phyloP scores from a whole-genome alignment of 1,284 basidiomycete species.

The Tilletia horrida region DNA sequence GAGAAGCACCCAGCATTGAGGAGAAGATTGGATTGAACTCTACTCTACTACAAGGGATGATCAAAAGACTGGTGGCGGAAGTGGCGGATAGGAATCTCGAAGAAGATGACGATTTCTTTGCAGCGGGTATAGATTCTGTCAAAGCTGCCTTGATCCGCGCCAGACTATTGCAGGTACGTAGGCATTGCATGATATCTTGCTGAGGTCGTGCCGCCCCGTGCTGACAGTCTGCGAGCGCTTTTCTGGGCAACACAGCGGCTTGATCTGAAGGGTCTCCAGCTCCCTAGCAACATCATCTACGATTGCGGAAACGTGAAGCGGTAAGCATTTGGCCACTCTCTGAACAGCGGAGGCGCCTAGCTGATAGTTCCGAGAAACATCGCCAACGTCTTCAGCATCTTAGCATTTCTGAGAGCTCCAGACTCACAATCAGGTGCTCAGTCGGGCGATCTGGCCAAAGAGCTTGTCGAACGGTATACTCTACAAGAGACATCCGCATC shows the following conservation, averaged over 20 bases:
- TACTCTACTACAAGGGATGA: background rate
- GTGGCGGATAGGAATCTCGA: background rate
- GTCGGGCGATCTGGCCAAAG: background rate
- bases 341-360: no score
- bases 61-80: background rate
- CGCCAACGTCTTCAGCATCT: no score
- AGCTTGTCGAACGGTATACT: background rate
- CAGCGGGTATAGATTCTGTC: conserved; percentile 40
- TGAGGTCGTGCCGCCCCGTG: no score
- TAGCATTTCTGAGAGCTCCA: no score
- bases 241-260: conserved; percentile 3
- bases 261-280: background rate
- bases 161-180: conserved; percentile 27
- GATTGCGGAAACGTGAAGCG: conserved; percentile 29
- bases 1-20: conserved; percentile 16
- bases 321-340: no score
- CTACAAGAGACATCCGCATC: no score
- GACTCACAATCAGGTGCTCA: no score
- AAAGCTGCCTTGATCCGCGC: conserved; percentile 35
- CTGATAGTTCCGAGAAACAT: no score
- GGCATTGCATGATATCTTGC: no score
- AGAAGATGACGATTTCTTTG: conserved; percentile 32
- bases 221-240: no score
- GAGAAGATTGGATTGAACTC: no score
- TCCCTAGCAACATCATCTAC: conserved; percentile 35